Evolutionary conservation across 192 early-diverging fungal species (phyloP), one percentile per base, ranked within the genome.

Genomic region (Umbelopsis isabellina): DNA sequence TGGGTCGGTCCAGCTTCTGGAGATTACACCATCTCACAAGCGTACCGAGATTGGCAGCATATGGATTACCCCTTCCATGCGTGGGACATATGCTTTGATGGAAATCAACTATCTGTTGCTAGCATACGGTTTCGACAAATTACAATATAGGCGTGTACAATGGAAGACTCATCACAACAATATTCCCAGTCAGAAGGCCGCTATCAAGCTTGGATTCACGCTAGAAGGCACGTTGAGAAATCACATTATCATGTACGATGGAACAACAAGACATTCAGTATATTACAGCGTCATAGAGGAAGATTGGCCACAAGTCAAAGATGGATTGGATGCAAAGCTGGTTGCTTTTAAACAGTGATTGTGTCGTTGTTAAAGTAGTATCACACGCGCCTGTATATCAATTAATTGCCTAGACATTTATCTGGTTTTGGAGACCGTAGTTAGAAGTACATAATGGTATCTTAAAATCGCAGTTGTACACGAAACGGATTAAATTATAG

Each of bases 151-250:
- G 20, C 49, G 68, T n/a, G 49, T 41, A n/a, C 79, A 81, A 20
- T 81, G 80, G 80, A 81, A 81, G 74, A 81, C 80, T 0, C 76
- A 81, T 27, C 66, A 67, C 13, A 16, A 65, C 23, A 81, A 81
- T 65, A 75, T 81, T 65, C 73, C 76, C 3, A 75, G 73, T 11
- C 80, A 81, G 68, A 81, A 81, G 61, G 73, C 80, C 1, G 80
- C 80, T 25, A 23, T 35, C 22, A 81, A 78, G 46, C 45, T 81
- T 11, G 80, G 80, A 1, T 81, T 81, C 52, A 67, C 55, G 0
- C 44, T 70, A 7, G 80, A 81, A 13, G 80, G 76, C 10, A 27
- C 65, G 9, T 70, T 71, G 18, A 64, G 65, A 21, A 74, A 81
- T 35, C 80, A 81, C 23, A 73, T 81, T 18, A 65, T 76, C 49